Percentiles rank a stretch among this genome's conserved stretches.
Conservation (phyloP, 2,329 filamentous ascomycete species). For the Aureobasidium melanogenum region DNA sequence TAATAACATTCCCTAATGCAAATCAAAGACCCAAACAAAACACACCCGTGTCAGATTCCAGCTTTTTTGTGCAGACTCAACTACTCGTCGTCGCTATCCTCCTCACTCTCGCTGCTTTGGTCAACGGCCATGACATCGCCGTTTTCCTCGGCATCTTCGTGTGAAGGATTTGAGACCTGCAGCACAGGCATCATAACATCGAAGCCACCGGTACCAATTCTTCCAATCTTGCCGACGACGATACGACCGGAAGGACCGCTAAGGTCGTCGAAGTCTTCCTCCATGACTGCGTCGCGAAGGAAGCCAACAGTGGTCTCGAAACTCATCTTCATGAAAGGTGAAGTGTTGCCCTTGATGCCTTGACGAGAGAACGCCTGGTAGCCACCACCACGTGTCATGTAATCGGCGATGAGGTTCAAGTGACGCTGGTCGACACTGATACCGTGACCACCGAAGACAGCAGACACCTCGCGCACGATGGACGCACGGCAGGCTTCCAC, state of each 20-base stretch:
- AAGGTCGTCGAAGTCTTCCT: slow-evolving; percentile 84
- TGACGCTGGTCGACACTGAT: slow-evolving; percentile 89
- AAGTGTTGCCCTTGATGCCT: slow-evolving; percentile 74
- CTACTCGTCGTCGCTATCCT: slow-evolving; percentile 12
- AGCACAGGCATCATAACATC: slow-evolving; percentile 55
- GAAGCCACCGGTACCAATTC: slow-evolving; percentile 83
- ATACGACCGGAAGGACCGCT: slow-evolving; percentile 78
- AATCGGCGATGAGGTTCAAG: slow-evolving; percentile 89
- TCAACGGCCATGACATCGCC: slow-evolving; percentile 11
- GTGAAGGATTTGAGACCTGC: background rate
- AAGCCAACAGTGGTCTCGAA: slow-evolving; percentile 96
- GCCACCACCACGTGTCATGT: slow-evolving; percentile 88
- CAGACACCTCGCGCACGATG: slow-evolving; percentile 77
- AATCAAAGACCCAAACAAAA: background rate
- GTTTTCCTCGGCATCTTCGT: background rate
- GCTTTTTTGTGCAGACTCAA: background rate
- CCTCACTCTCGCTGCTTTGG: slow-evolving; percentile 7
- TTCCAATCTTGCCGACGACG: slow-evolving; percentile 74
- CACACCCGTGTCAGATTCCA: background rate
- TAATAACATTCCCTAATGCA: slow-evolving; percentile 3
- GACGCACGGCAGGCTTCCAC: slow-evolving; percentile 84
- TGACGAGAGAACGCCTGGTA: slow-evolving; percentile 91
- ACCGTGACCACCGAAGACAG: slow-evolving; percentile 82
- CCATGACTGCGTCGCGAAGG: slow-evolving; percentile 82
- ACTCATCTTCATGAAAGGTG: slow-evolving; percentile 96